Base-by-base conservation (phyloP, 2,329 filamentous ascomycete species). In the Knoxdaviesia capensis region DNA sequence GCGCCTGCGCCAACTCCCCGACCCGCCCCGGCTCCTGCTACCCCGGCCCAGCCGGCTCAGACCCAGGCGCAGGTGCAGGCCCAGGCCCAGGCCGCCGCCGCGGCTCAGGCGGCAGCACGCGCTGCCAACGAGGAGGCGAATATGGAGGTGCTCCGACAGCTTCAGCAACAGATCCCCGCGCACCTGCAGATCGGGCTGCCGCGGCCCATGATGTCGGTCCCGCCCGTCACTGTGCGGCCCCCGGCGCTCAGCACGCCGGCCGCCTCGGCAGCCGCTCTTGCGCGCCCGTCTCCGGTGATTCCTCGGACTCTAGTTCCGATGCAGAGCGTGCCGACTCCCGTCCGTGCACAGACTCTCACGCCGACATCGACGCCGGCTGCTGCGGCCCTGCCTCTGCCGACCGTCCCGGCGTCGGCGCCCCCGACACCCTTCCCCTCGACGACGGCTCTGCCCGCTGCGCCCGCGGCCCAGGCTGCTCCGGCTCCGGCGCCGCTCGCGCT, bases 391-490 rank as follows among this genome's bases (percentile, higher is more conserved):
- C 35, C 31, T 32, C 5, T 42, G 6, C 5, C 10, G 5, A 20
- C 8, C 30, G 36, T 38, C 8, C 36, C 31, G 28, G 36, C 39
- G 8, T 30, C 36, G 31, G 36, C 33, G 6, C 39, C 41, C 39
- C 39, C 43, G 6, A 44, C 41, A 32, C 43, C 10, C n/a, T 28
- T 44, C 28, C 36, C 39, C 8, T 35, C 30, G 20, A 31, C 43
- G 8, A 41, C 11, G 11, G 28, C 35, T 38, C 31, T 11, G 11
- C 11, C 36, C 7, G 20, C 11, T 38, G 36, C 36, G 6, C 20
- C 8, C n/a, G 11, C 7, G 5, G 20, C 5, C 5, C 11, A 20
- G n/a, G 36, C 36, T 29, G 6, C 39, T 31, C 7, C 35, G 9
- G 36, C 36, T 4, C 43, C 34, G 20, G 31, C 36, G 28, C 8